Evolutionary conservation across 129 eudicot species (phyloP), one percentile per base, ranked within the genome.

Genomic region (Mikania micrantha): DNA sequence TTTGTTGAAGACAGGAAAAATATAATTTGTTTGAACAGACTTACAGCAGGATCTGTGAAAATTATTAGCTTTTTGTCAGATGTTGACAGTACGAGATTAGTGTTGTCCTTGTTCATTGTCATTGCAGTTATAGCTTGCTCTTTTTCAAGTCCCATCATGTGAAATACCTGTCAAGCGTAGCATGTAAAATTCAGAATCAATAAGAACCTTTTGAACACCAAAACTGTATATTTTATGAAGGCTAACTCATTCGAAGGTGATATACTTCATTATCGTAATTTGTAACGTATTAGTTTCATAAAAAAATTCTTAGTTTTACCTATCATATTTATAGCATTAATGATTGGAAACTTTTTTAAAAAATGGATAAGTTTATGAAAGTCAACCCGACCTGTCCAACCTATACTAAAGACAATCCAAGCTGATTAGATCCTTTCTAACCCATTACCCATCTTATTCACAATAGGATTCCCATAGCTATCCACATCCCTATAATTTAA

Each of bases 31-130:
- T 15, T n/a, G n/a, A 73, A 82, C 95, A 80, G 72, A 85, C 98
- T 84, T 81, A 92, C 98, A 40, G 88, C 74, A 70, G 98, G 98
- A 80, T 92, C 88, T 47, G 98, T 88, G 83, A 77, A 92, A 75
- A 92, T 73, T 64, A 88, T 85, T 75, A 92, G 70, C 57, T 88
- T 85, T 60, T 81, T 85, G 52, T 92, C 77, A 74, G 87, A 78
- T 9, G 98, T 92, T 34, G 98, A 92, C 41, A 92, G 89, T 76
- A 92, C 66, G 57, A 92, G 87, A 84, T 92, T 88, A 13, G 98
- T 88, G 71, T 86, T 82, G 70, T 92, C 98, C 79, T 88, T 74
- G 81, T 88, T 88, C 82, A 88, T 34, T 24, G 91, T 87, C 66
- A 85, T 53, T 60, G 96, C 73, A 2, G 86, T 81, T 65, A 92